A percentile compares a stretch with the other conserved stretches of the same genome.
These are phyloP conservation scores for Lodderomyces oxycetoniae DNA, from an alignment of 1,139 yeast species.

Conservation along the genomic window DNA sequence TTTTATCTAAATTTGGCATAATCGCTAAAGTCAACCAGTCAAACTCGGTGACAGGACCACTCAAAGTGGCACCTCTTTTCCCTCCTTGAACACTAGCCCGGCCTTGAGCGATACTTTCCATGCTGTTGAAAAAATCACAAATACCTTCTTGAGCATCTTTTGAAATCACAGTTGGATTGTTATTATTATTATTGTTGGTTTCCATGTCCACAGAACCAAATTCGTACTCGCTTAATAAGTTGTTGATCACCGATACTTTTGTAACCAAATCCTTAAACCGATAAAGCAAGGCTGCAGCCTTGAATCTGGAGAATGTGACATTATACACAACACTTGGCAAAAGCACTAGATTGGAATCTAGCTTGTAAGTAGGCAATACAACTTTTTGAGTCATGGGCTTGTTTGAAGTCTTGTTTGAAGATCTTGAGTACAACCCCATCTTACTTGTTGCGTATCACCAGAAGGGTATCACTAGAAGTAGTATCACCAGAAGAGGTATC, in stretches of 20 bases:
- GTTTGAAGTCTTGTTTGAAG: slow-evolving; percentile 1
- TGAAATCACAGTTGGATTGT: slow-evolving; percentile 25
- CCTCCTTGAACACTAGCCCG: background rate
- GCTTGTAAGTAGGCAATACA: slow-evolving; percentile 36
- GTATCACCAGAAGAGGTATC: too few relatives aligned
- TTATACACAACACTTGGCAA: slow-evolving; percentile 61
- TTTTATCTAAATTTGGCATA: slow-evolving; percentile 37
- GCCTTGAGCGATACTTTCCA: slow-evolving; percentile 17
- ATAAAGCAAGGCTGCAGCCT: slow-evolving; percentile 46
- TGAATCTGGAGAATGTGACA: slow-evolving; percentile 45
- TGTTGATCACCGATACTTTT: slow-evolving; percentile 27
- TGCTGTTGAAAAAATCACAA: slow-evolving; percentile 20
- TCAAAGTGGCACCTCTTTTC: background rate
- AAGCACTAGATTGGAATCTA: slow-evolving; percentile 46
- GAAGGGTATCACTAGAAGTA: too few relatives aligned
- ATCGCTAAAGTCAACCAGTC: slow-evolving; percentile 42
- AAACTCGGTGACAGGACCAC: slow-evolving; percentile 20
- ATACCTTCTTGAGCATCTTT: slow-evolving; percentile 36
- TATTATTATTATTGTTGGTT: slow-evolving; percentile 19
- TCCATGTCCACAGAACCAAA: slow-evolving; percentile 18
- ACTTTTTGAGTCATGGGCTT: slow-evolving; percentile 10
- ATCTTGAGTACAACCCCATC: slow-evolving; percentile 6
- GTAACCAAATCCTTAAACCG: slow-evolving; percentile 31
- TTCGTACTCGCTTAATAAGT: slow-evolving; percentile 33
- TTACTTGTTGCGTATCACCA: too few relatives aligned